phyloP scores from a whole-genome alignment of 208 protist genomes.

The Acanthamoeba sp. region DNA sequence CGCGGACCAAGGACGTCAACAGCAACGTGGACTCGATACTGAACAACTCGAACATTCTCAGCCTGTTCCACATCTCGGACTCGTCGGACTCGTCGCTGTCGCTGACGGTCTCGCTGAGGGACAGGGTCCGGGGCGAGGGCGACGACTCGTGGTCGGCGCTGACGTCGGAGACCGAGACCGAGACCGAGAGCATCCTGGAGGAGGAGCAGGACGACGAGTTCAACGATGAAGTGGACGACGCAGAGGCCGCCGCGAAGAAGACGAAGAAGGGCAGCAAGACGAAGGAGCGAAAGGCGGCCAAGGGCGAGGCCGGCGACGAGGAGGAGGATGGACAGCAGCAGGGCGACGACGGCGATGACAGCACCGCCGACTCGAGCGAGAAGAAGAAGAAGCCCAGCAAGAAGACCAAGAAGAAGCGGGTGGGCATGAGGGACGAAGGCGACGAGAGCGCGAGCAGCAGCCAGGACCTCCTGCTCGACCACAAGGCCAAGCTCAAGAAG shows the following conservation, averaged over 20 bases:
- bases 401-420: background rate
- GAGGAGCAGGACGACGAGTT: conserved; percentile 23
- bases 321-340: background rate
- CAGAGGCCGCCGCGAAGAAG: background rate
- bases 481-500: background rate
- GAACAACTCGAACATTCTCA: conserved; percentile 27
- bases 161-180: conserved; percentile 55
- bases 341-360: background rate
- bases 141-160: conserved; percentile 67
- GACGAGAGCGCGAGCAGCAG: conserved; percentile 33
- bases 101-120: background rate
- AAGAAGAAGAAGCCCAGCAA: background rate
- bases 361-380: background rate
- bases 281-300: background rate
- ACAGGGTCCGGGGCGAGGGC: background rate
- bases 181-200: conserved; percentile 67
- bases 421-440: background rate
- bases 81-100: conserved; percentile 26
- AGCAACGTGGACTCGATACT: conserved; percentile 43
- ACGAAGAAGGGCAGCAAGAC: background rate
- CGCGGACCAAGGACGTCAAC: conserved; percentile 26
- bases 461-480: background rate
- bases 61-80: conserved; percentile 53
- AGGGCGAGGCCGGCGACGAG: background rate
- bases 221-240: background rate